These are phyloP conservation scores for Deakozyma indianensis DNA, from an alignment of 805 yeast genomes.

Conservation along the genomic window DNA sequence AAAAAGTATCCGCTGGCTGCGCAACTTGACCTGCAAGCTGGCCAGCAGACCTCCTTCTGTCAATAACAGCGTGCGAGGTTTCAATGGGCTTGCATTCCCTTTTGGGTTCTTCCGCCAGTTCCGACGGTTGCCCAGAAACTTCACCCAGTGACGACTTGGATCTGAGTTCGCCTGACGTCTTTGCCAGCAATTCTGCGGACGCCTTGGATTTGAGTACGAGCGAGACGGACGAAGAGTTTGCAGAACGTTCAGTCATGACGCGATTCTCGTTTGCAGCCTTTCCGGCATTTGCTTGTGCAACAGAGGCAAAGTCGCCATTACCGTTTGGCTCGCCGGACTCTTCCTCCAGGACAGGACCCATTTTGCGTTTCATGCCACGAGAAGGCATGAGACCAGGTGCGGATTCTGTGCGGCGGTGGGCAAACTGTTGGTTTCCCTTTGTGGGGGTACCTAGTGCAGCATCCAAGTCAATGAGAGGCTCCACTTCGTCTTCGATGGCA, in stretches of 20 bases:
- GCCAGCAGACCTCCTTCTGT: not conserved
- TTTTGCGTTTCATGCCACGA: conserved; percentile 14
- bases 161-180: conserved; percentile 56
- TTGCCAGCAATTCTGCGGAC: conserved; percentile 46
- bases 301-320: conserved; percentile 2
- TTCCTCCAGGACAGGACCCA: conserved; percentile 16
- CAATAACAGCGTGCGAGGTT: not conserved
- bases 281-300: conserved; percentile 3
- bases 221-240: not conserved
- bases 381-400: conserved; percentile 28
- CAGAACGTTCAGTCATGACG: not conserved
- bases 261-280: conserved; percentile 6
- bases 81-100: not conserved
- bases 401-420: conserved; percentile 40
- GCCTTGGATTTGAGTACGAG: conserved; percentile 1
- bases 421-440: conserved; percentile 5
- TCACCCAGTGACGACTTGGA: not conserved
- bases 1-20: not conserved
- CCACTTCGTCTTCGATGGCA: conserved; percentile 22
- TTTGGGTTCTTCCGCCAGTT: not conserved
- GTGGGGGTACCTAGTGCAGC: conserved; percentile 30
- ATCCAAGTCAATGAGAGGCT: conserved; percentile 43
- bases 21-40: not conserved
- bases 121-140: not conserved
- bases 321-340: conserved; percentile 1